Conservation (phyloP, 2,329 filamentous ascomycete species). For the Achaetomium macrosporum region DNA sequence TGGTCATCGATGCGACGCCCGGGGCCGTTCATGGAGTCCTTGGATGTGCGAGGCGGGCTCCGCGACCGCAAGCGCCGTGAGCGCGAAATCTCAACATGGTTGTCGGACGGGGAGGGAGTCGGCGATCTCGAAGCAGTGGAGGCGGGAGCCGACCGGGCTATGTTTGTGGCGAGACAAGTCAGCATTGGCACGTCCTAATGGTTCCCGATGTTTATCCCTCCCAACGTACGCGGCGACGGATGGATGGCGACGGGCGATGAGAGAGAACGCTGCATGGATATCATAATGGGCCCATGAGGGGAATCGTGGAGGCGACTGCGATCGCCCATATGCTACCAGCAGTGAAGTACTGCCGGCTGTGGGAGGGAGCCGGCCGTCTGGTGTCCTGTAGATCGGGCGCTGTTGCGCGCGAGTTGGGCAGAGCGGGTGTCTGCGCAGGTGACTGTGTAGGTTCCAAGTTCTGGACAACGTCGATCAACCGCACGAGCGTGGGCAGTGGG, state of each 20-base stretch:
- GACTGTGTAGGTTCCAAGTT: background rate
- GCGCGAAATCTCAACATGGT: slow-evolving; percentile 44
- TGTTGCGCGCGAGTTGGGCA: background rate
- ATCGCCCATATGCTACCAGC: slow-evolving; percentile 27
- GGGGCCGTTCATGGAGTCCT: slow-evolving; percentile 38
- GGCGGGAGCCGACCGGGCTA: slow-evolving; percentile 48
- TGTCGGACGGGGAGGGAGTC: slow-evolving; percentile 46
- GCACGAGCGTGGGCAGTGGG: slow-evolving; percentile 1
- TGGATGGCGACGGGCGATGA: slow-evolving; percentile 57
- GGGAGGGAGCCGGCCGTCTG: background rate
- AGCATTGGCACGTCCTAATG: slow-evolving; percentile 17
- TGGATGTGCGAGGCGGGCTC: slow-evolving; percentile 46
- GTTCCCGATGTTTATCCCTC: slow-evolving; percentile 7
- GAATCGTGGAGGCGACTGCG: slow-evolving; percentile 22
- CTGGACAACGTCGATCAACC: background rate
- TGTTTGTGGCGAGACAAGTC: slow-evolving; percentile 15
- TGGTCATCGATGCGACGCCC: slow-evolving; percentile 41
- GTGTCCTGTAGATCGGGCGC: background rate
- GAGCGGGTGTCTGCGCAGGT: background rate
- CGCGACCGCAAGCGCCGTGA: slow-evolving; percentile 48
- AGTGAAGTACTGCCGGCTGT: slow-evolving; percentile 1
- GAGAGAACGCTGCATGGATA: slow-evolving; percentile 56
- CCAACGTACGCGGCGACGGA: slow-evolving; percentile 54
- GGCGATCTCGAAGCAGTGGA: slow-evolving; percentile 50
- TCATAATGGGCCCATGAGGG: slow-evolving; percentile 49